Conservation (phyloP, 495 filamentous ascomycete species). For the Annulohypoxylon moriforme region DNA sequence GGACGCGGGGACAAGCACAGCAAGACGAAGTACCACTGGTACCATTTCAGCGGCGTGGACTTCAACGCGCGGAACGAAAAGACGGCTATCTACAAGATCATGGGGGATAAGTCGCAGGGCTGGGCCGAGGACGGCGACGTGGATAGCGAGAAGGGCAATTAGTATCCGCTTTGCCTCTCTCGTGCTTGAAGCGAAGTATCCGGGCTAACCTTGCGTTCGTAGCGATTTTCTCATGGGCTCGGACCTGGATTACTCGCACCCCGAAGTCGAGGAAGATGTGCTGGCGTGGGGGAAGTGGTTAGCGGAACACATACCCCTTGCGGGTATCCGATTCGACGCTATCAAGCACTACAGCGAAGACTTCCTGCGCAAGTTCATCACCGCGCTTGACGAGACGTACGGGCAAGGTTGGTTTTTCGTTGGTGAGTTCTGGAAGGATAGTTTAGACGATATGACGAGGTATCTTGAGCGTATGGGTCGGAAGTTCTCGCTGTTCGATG, state of each 20-base stretch:
- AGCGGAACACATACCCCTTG: background rate
- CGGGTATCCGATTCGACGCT: background rate
- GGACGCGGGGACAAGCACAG: background rate
- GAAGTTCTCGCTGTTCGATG: slow-evolving; percentile 6
- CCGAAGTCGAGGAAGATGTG: background rate
- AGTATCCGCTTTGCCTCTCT: background rate
- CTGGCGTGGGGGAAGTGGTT: background rate
- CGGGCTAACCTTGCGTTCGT: background rate
- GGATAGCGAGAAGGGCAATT: slow-evolving; percentile 3
- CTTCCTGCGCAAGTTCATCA: slow-evolving; percentile 6
- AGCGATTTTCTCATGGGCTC: slow-evolving; percentile 10
- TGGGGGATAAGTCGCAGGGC: slow-evolving; percentile 5
- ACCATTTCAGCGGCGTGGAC: slow-evolving; percentile 3
- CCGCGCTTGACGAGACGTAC: background rate
- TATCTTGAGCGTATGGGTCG: background rate
- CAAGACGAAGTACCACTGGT: slow-evolving; percentile 1
- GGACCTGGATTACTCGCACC: background rate
- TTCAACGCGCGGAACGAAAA: background rate
- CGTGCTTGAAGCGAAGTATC: too few relatives aligned
- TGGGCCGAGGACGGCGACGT: slow-evolving; percentile 1
- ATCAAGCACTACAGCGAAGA: slow-evolving; percentile 10
- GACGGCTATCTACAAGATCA: slow-evolving; percentile 1
- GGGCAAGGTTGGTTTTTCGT: background rate
- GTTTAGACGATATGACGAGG: background rate
- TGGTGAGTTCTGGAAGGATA: slow-evolving; percentile 6